Evolutionary conservation across 805 yeast genomes (phyloP).

Genomic region (Metschnikowia baotianmanensis): DNA sequence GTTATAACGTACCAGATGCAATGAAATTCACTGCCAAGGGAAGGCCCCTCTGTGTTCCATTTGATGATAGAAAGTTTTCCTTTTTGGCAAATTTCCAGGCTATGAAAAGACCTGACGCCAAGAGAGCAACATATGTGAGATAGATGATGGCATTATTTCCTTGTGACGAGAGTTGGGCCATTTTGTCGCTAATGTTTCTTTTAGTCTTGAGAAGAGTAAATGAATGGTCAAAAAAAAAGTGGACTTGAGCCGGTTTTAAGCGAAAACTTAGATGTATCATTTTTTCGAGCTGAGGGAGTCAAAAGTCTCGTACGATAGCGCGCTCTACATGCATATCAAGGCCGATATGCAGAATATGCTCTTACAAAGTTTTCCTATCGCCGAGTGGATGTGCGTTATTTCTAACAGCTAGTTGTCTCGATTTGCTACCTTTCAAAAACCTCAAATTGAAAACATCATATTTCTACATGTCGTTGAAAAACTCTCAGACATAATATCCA

Average conservation of each 20-base stretch:
- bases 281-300: constrained; percentile 1
- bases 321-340: constrained; percentile 4
- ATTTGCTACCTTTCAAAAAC: too few relatives aligned
- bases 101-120: constrained; percentile 38
- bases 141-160: constrained; percentile 46
- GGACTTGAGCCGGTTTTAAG: not conserved
- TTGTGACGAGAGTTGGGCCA: constrained; percentile 18
- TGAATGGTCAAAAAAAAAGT: not conserved
- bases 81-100: constrained; percentile 58
- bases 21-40: constrained; percentile 86
- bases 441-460: too few relatives aligned
- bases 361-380: too few relatives aligned
- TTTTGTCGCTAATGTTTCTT: too few relatives aligned
- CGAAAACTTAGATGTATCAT: not conserved
- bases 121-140: constrained; percentile 37
- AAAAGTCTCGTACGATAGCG: constrained; percentile 3
- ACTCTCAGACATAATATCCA: too few relatives aligned
- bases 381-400: too few relatives aligned
- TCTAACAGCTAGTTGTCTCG: too few relatives aligned
- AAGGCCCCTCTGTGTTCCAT: constrained; percentile 74
- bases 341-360: constrained; percentile 8
- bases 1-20: constrained; percentile 70
- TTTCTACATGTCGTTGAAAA: too few relatives aligned
- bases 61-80: constrained; percentile 66
- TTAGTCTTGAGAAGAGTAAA: too few relatives aligned